Base-by-base conservation (phyloP, 192 early-diverging fungal genomes). In the Radiomyces spectabilis region DNA sequence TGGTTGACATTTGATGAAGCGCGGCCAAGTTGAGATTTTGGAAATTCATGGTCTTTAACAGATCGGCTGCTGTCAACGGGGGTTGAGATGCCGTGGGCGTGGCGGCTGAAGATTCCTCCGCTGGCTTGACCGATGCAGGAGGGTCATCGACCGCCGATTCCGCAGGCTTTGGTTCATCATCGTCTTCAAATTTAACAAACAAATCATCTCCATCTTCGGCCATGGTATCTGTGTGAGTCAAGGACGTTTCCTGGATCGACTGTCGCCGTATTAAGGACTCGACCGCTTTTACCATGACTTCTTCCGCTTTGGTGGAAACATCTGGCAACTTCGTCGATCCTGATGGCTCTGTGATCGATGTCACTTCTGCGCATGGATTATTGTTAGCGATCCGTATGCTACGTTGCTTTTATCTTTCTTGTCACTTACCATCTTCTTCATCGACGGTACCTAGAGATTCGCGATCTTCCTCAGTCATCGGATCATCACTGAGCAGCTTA, bases 161-260 rank as follows among this genome's bases (percentile, higher is more conserved):
- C n/a, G n/a, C n/a, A n/a, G n/a, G n/a, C n/a, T n/a, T n/a, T n/a
- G 48, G 2, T 26, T 57, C 37, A 37, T 43, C 44, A 34, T 48
- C 46, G 24, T 57, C 55, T 45, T 57, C 55, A 57, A 57, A 57
- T 26, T 46, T 45, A 7, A 57, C 55, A 44, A 47, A 57, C 6
- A 33, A 32, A 15, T 57, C 55, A 39, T 57, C 55, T 16, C 27
- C 51, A 4, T 34, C 50, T 35, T 35, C 33, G 13, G 5, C 33
- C 5, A n/a, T n/a, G n/a, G n/a, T n/a, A n/a, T n/a, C n/a, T n/a
- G n/a, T n/a, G n/a, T n/a, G n/a, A n/a, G n/a, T n/a, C n/a, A n/a
- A n/a, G n/a, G n/a, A n/a, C n/a, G n/a, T n/a, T n/a, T n/a, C n/a
- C n/a, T n/a, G n/a, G n/a, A n/a, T n/a, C n/a, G n/a, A n/a, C n/a